Conservation (phyloP, 2,329 filamentous ascomycete species). For the Raffaelea arxii region DNA sequence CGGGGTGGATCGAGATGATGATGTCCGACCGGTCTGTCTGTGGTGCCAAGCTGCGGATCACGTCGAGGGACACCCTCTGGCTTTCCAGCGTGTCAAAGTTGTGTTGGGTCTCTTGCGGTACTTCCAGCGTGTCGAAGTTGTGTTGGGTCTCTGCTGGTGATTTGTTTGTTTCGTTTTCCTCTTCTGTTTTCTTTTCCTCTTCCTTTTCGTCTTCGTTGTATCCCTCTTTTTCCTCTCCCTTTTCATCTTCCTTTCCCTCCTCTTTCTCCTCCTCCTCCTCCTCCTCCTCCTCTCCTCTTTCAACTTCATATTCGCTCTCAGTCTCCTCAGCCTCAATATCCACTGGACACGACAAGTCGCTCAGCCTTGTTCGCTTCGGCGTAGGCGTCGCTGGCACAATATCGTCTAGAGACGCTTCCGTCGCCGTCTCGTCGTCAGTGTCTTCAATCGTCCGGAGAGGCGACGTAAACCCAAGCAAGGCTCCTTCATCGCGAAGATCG, state of each 20-base stretch:
- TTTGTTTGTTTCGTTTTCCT: neutral
- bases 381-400: slow-evolving; percentile 19
- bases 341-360: no score
- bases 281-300: no score
- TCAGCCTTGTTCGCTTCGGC: slow-evolving; percentile 4
- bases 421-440: neutral
- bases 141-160: neutral
- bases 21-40: slow-evolving; percentile 43
- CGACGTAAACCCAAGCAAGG: no score
- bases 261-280: no score
- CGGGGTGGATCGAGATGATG: slow-evolving; percentile 38
- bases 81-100: slow-evolving; percentile 31
- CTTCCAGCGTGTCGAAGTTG: no score
- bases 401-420: neutral
- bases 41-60: slow-evolving; percentile 36
- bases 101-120: no score
- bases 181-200: neutral
- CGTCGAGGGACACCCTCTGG: slow-evolving; percentile 41
- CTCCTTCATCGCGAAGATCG: no score
- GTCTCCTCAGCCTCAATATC: no score
- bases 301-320: no score
- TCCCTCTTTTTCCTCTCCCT: no score
- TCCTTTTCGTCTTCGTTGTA: neutral
- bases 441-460: no score
- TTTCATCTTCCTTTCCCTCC: no score